Evolutionary conservation across 2,329 filamentous ascomycete species (phyloP).

Genomic region (Endoconidiophora polonica): DNA sequence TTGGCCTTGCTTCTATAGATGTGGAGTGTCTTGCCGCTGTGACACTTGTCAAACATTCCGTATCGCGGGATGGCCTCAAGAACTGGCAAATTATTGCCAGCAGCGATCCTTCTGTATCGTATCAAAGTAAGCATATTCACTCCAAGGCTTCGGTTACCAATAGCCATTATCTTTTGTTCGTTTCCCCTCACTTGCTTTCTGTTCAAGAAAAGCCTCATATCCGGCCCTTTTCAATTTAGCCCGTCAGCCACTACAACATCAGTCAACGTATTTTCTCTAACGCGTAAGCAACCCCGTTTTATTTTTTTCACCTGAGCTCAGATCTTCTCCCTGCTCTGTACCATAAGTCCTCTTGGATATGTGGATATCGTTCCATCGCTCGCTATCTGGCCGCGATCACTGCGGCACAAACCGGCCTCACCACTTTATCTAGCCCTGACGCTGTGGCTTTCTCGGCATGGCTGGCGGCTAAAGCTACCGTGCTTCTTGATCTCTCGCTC

Average conservation of each 20-base stretch:
- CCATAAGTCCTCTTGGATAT: constrained; percentile 34
- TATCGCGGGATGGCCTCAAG: constrained; percentile 4
- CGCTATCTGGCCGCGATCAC: constrained; percentile 29
- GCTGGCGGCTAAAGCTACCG: constrained; percentile 55
- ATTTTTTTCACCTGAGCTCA: constrained; percentile 18
- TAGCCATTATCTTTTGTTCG: no score
- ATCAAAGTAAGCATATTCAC: constrained; percentile 43
- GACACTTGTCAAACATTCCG: constrained; percentile 45
- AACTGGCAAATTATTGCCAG: constrained; percentile 55
- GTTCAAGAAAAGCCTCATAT: no score
- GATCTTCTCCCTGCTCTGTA: constrained; percentile 39
- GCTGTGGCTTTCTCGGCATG: constrained; percentile 45
- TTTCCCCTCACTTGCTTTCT: neutral
- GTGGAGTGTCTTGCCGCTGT: constrained; percentile 76
- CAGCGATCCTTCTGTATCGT: constrained; percentile 54
- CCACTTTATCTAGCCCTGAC: constrained; percentile 29
- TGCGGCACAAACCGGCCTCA: constrained; percentile 25
- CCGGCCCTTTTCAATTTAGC: no score
- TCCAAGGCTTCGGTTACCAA: neutral
- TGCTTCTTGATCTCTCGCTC: constrained; percentile 69
- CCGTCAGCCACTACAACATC: no score
- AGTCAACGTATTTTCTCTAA: neutral
- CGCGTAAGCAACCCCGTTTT: neutral
- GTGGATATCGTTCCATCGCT: constrained; percentile 45
- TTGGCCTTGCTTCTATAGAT: constrained; percentile 78